These are phyloP conservation scores for Arachnomyces sp. DNA, from an alignment of 2,329 filamentous ascomycete genomes.

Conservation along the genomic window DNA sequence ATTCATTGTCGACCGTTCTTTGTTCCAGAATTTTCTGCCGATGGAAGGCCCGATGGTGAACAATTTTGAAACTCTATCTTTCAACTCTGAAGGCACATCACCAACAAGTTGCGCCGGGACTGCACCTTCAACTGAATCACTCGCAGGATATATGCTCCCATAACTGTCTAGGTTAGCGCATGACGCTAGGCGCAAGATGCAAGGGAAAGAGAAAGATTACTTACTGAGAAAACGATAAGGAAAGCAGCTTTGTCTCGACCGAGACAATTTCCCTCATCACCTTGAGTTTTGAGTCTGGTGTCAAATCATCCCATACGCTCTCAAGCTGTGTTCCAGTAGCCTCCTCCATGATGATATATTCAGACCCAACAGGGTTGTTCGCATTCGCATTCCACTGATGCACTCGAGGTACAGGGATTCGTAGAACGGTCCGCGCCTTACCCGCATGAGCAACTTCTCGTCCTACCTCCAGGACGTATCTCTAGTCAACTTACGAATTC, in stretches of 20 bases:
- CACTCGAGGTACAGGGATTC: conserved; percentile 12
- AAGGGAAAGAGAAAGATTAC: no score
- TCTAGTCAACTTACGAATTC: conserved; percentile 10
- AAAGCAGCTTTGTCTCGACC: conserved; percentile 12
- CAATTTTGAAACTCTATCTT: no score
- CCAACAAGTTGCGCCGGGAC: no score
- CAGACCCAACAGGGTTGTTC: conserved; percentile 19
- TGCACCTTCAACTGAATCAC: neutral
- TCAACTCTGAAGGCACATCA: no score
- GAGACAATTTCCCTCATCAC: conserved; percentile 17
- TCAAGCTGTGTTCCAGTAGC: conserved; percentile 23
- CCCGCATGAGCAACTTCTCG: neutral
- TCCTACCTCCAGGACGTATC: neutral
- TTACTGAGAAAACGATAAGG: conserved; percentile 9
- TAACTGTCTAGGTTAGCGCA: no score
- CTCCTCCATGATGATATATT: conserved; percentile 22
- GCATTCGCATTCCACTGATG: conserved; percentile 9
- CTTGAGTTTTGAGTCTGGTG: conserved; percentile 17
- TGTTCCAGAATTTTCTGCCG: neutral
- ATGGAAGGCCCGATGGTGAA: conserved; percentile 5
- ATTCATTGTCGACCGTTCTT: conserved; percentile 1
- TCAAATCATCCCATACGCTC: conserved; percentile 22
- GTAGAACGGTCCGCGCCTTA: conserved; percentile 13
- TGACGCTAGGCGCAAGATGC: no score
- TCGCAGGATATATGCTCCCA: conserved; percentile 3